A percentile compares a stretch with the other conserved stretches of the same genome.
These are phyloP conservation scores for Leccinum fibrillosum DNA, from an alignment of 768 basidiomycete species.

Conservation along the genomic window DNA sequence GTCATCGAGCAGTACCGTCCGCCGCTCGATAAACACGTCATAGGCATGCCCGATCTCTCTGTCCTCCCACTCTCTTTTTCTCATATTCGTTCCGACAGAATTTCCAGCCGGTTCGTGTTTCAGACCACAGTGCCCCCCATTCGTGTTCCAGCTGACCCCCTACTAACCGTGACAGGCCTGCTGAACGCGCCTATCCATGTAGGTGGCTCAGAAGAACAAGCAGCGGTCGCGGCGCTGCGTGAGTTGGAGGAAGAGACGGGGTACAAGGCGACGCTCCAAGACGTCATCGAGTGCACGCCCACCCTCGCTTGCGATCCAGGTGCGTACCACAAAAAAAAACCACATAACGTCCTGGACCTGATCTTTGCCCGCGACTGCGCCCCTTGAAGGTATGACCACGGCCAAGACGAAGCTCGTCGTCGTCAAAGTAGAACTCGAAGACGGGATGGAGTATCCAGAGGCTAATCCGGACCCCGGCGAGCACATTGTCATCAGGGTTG, in stretches of 20 bases:
- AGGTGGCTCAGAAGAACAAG: slow-evolving; percentile 48
- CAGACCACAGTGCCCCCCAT: not conserved
- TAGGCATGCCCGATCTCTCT: slow-evolving; percentile 47
- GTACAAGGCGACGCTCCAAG: slow-evolving; percentile 53
- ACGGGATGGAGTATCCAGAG: slow-evolving; percentile 61
- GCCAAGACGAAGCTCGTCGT: slow-evolving; percentile 90
- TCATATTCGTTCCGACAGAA: slow-evolving; percentile 32
- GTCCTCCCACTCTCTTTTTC: too few relatives aligned
- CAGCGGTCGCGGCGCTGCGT: slow-evolving; percentile 77
- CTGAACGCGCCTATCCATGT: slow-evolving; percentile 61
- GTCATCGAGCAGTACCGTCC: slow-evolving; percentile 93
- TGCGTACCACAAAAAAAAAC: slow-evolving; percentile 18
- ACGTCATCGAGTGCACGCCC: slow-evolving; percentile 61
- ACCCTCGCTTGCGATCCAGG: slow-evolving; percentile 71
- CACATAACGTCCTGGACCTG: too few relatives aligned
- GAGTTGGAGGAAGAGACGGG: slow-evolving; percentile 96
- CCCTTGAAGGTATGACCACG: slow-evolving; percentile 76
- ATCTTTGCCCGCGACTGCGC: not conserved
- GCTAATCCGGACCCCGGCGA: slow-evolving; percentile 86
- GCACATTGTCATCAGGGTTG: slow-evolving; percentile 69
- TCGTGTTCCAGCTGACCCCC: not conserved
- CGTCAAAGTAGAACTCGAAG: slow-evolving; percentile 64
- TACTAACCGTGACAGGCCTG: slow-evolving; percentile 47
- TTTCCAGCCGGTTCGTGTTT: slow-evolving; percentile 52
- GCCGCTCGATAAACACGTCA: slow-evolving; percentile 70